Base-by-base conservation (phyloP, 768 basidiomycete genomes). In the Pilatotrama ljubarskyi region DNA sequence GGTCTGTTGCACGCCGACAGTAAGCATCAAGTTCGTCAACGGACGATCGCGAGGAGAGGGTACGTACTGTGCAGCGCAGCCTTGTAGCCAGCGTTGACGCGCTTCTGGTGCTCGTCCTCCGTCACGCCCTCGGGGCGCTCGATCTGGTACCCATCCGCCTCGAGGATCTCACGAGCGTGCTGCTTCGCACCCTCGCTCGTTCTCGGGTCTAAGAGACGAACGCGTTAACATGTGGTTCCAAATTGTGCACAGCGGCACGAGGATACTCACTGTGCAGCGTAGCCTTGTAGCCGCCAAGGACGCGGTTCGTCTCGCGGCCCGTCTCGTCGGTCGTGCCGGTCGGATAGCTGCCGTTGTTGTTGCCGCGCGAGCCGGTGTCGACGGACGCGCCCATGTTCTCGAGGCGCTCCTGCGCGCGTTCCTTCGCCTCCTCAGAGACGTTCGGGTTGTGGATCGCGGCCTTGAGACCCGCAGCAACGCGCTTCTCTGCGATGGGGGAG, bases 381-480 rank as follows among this genome's bases (percentile, higher is more conserved):
- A 68, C 69, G 6, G 58, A 53, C 11, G 59, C 63, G 20, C 71
- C 73, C 74, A 81, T 73, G 17, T 73, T 61, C 42, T 79, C 73
- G n/a, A 87, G 76, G 11, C 75, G 74, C 44, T 80, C 71, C 10
- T 65, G 65, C 7, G 84, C 86, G 17, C 76, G 74, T 43, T 74
- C 70, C 67, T 84, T 84, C 0, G 84, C 85, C 59, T 80, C 80
- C 0, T 76, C 74, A 4, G 83, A 84, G 43, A 85, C 82, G 51
- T 81, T 76, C 11, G 83, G 84, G 67, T 87, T 86, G 67, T 78
- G 74, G 5, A 85, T 74, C 10, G 83, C 75, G n/a, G 84, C 83
- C 66, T 84, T 85, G 53, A 83, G 72, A 32, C 85, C 85, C 1
- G 80, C 82, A 24, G 78, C 77, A 47, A 86, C 83, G 63, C 79